A percentile compares a stretch with the other conserved stretches of the same genome.
These are phyloP conservation scores for Aegilops tauschii DNA, from an alignment of 176 grass and related monocot species.

Conservation along the genomic window DNA sequence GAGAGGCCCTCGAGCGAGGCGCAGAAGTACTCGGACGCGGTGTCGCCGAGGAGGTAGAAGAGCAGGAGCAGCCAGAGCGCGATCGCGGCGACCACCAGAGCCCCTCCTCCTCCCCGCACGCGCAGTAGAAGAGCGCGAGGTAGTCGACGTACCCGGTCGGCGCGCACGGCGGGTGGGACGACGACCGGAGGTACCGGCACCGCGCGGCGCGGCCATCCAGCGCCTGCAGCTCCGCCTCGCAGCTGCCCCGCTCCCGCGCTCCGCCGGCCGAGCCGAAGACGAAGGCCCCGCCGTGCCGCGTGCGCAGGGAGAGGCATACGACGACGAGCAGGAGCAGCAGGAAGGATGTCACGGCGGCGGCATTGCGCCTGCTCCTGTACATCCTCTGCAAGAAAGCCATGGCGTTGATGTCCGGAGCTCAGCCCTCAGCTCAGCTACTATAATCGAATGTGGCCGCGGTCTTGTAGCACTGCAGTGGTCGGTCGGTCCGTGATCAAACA, in stretches of 20 bases:
- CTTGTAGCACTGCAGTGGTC: no score
- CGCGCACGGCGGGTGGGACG: constrained; percentile 35
- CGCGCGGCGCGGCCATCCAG: constrained; percentile 16
- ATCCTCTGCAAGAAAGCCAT: constrained; percentile 36
- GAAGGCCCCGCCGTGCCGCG: background rate
- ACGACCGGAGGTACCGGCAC: constrained; percentile 46
- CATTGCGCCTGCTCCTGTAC: constrained; percentile 37
- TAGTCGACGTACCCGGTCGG: constrained; percentile 67
- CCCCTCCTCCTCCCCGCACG: background rate
- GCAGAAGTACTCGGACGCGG: constrained; percentile 78
- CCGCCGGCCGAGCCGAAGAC: background rate
- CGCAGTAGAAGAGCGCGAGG: constrained; percentile 69
- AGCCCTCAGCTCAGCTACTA: background rate
- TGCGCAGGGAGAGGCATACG: background rate
- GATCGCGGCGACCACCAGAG: constrained; percentile 20
- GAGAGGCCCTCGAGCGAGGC: constrained; percentile 57
- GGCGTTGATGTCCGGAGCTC: background rate
- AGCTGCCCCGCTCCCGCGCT: background rate
- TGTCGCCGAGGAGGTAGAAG: constrained; percentile 93
- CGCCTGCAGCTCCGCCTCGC: constrained; percentile 34
- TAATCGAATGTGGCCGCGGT: no score
- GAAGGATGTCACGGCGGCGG: constrained; percentile 28
- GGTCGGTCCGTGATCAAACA: background rate
- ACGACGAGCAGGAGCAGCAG: constrained; percentile 18
- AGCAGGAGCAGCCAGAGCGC: constrained; percentile 58